These are phyloP conservation scores for Rhododendron simsii DNA, from an alignment of 148 eudicot genomes.

Conservation along the genomic window DNA sequence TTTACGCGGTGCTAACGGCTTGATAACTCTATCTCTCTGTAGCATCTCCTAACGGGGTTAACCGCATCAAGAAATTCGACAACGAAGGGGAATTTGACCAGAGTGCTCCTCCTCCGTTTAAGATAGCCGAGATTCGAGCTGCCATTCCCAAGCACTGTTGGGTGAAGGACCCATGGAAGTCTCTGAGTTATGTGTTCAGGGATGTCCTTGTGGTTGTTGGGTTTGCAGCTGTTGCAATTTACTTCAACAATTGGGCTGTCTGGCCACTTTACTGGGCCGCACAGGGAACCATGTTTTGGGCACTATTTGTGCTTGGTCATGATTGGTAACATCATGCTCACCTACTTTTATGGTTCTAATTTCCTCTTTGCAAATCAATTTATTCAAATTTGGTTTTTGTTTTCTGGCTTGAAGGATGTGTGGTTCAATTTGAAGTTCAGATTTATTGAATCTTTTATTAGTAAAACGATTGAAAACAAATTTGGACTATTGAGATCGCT, in stretches of 20 bases:
- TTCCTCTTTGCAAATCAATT: not conserved
- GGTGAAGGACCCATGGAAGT: constrained; percentile 36
- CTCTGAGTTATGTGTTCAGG: constrained; percentile 30
- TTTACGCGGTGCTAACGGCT: not conserved
- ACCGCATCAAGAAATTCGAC: not conserved
- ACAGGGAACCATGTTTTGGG: constrained; percentile 42
- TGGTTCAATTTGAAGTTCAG: too few species aligned
- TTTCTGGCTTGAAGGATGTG: too few species aligned
- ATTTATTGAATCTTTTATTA: too few species aligned
- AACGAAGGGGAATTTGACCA: constrained; percentile 26
- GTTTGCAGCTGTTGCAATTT: constrained; percentile 13
- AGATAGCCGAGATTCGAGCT: constrained; percentile 29
- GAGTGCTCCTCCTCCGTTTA: constrained; percentile 36
- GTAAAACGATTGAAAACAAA: too few species aligned
- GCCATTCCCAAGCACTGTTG: constrained; percentile 37
- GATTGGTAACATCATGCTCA: constrained; percentile 21
- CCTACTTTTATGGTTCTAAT: not conserved
- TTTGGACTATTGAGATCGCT: too few species aligned
- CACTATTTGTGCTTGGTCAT: constrained; percentile 41
- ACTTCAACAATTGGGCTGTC: constrained; percentile 18
- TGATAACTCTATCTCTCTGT: not conserved
- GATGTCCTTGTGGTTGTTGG: constrained; percentile 21
- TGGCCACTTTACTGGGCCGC: constrained; percentile 37
- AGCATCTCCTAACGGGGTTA: not conserved
- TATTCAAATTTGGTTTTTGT: not conserved